Conservation (phyloP, 1,284 basidiomycete genomes). For the Fomitopsis pinicola region DNA sequence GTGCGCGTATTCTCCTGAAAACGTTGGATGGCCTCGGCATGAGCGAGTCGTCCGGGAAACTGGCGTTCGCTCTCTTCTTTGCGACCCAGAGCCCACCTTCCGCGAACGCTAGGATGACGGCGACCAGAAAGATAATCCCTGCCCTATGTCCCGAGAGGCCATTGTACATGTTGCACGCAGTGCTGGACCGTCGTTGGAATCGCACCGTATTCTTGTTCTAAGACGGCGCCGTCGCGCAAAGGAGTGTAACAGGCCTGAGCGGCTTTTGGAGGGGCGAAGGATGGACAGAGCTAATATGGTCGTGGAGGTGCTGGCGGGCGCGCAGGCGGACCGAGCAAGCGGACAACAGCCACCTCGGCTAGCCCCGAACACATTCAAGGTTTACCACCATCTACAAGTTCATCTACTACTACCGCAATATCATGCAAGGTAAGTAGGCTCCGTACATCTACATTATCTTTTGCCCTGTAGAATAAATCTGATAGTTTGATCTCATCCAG, state of each 20-base stretch:
- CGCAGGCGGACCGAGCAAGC: too few relatives aligned
- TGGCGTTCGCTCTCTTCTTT: slow-evolving; percentile 21
- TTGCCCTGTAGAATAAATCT: too few relatives aligned
- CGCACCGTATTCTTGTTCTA: not conserved
- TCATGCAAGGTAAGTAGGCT: too few relatives aligned
- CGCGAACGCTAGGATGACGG: slow-evolving; percentile 50
- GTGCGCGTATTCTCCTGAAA: slow-evolving; percentile 16
- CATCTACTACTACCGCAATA: too few relatives aligned
- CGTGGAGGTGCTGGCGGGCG: not conserved
- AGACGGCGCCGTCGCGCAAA: not conserved
- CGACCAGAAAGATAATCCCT: slow-evolving; percentile 41
- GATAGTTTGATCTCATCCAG: too few relatives aligned
- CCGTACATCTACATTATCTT: too few relatives aligned
- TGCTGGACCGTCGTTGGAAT: not conserved
- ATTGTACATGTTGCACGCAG: slow-evolving; percentile 28
- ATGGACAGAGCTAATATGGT: not conserved
- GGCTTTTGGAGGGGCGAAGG: not conserved
- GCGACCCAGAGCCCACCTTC: slow-evolving; percentile 51
- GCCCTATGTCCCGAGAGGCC: slow-evolving; percentile 26
- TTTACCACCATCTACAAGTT: too few relatives aligned
- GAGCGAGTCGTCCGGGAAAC: slow-evolving; percentile 23
- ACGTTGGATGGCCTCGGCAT: slow-evolving; percentile 16
- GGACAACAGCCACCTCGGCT: too few relatives aligned
- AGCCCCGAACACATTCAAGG: too few relatives aligned
- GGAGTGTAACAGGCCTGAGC: not conserved